Base-by-base conservation (phyloP, 2,329 filamentous ascomycete species). In the Penicillium carneum region DNA sequence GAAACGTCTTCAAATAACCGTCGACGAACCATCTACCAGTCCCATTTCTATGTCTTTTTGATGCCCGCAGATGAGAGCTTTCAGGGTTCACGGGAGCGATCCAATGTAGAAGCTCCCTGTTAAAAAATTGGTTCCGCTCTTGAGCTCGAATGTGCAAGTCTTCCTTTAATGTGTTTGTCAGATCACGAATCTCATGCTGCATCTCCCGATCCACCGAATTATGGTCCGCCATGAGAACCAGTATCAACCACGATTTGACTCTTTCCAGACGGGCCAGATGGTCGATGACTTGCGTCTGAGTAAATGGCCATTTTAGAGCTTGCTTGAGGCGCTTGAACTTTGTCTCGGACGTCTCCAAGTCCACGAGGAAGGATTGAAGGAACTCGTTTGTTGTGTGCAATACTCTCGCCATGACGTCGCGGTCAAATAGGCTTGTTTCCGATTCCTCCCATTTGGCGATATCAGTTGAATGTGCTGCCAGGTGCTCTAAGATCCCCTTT, bases 241-340 rank as follows among this genome's bases (percentile, higher is more conserved):
- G 53, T 23, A 68, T 66, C 52, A 69, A 60, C 67, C 67, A 69
- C 4, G 67, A 68, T 34, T 69, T 69, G 31, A 69, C 65, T 34
- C 67, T 56, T 55, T 68, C 67, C 18, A 69, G 46, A 12, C 52
- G 49, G 18, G 41, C 26, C 12, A 69, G 62, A 36, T 69, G 63
- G 9, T 29, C 60, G 36, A 48, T 63, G 41, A 63, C 29, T 46
- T 66, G 57, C 14, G 62, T 56, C n/a, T 68, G 58, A 1, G 65
- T 64, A 38, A 69, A 68, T 0, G 65, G 65, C 63, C 67, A 69
- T 57, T 66, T 57, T 3, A 69, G 47, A 31, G 64, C 61, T 42
- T 68, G 65, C 48, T 68, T 69, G 5, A 68, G 42, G 7, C 55
- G 57, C 29, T 63, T 59, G 26, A 65, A 63, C 23, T 62, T 69